phyloP scores from a whole-genome alignment of 2,329 filamentous ascomycete genomes.

The Dactylella cylindrospora region DNA sequence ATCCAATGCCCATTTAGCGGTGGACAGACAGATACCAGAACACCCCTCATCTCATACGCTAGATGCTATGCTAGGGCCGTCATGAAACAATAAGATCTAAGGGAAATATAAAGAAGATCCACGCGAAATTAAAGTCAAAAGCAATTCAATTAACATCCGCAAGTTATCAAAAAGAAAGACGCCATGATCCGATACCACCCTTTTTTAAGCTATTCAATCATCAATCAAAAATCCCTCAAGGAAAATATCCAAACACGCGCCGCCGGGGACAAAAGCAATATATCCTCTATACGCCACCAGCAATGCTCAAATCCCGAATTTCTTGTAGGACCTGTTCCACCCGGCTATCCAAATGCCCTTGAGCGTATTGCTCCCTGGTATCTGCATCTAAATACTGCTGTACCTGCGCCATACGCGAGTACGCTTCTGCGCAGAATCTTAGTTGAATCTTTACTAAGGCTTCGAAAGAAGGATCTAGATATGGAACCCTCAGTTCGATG shows the following conservation, averaged over 20 bases:
- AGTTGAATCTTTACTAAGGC: conserved; percentile 98
- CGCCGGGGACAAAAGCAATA: neutral
- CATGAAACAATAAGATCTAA: too few species aligned
- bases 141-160: neutral
- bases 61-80: too few species aligned
- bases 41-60: too few species aligned
- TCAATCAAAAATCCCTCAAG: neutral
- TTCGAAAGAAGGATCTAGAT: conserved; percentile 95
- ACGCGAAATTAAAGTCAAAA: neutral
- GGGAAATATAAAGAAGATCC: neutral
- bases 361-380: conserved; percentile 92
- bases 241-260: conserved; percentile 9
- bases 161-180: conserved; percentile 4
- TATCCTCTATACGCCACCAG: conserved; percentile 62
- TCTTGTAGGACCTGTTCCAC: conserved; percentile 97
- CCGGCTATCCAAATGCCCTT: conserved; percentile 83
- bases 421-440: conserved; percentile 91
- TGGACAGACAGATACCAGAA: too few species aligned
- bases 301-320: conserved; percentile 94
- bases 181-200: conserved; percentile 30
- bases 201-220: too few species aligned
- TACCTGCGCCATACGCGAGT: conserved; percentile 96
- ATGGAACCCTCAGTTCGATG: conserved; percentile 94
- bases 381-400: conserved; percentile 97
- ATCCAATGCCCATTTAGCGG: too few species aligned